A percentile compares a stretch with the other conserved stretches of the same genome.
Conservation (phyloP, 2,329 filamentous ascomycete genomes). For the Nemania sp. region DNA sequence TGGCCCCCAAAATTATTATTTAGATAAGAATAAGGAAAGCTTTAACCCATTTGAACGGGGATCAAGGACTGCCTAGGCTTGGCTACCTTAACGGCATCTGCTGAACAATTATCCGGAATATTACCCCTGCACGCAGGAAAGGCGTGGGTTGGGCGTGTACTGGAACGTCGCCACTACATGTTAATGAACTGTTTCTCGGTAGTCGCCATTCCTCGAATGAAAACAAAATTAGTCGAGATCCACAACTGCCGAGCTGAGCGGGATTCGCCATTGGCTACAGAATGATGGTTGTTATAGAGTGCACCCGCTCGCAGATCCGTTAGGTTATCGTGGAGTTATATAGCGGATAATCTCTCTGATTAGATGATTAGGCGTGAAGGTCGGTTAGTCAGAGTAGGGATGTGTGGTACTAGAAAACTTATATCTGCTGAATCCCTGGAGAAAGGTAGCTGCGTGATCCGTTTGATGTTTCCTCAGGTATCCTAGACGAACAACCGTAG, state of each 20-base stretch:
- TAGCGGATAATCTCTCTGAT: slow-evolving; percentile 3
- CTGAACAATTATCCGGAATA: slow-evolving; percentile 22
- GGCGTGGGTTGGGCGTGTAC: not conserved
- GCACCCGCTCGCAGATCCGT: not conserved
- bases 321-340: slow-evolving; percentile 3
- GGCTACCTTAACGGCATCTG: slow-evolving; percentile 4
- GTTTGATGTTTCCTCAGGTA: not conserved
- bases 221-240: slow-evolving; percentile 1
- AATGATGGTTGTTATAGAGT: not conserved
- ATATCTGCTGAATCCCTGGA: not conserved
- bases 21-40: not conserved
- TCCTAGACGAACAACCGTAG: not conserved
- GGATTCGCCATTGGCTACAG: slow-evolving; percentile 4
- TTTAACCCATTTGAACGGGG: not conserved
- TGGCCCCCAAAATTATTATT: not conserved
- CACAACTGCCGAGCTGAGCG: slow-evolving; percentile 21
- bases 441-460: not conserved
- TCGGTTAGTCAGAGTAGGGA: not conserved
- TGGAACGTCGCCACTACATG: slow-evolving; percentile 1
- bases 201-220: slow-evolving; percentile 10
- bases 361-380: not conserved
- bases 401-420: not conserved
- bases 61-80: slow-evolving; percentile 17
- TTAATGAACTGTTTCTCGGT: slow-evolving; percentile 15
- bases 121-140: slow-evolving; percentile 13